Base-by-base conservation (phyloP, 73 alveolate genomes). In the Paramecium pentaurelia region DNA sequence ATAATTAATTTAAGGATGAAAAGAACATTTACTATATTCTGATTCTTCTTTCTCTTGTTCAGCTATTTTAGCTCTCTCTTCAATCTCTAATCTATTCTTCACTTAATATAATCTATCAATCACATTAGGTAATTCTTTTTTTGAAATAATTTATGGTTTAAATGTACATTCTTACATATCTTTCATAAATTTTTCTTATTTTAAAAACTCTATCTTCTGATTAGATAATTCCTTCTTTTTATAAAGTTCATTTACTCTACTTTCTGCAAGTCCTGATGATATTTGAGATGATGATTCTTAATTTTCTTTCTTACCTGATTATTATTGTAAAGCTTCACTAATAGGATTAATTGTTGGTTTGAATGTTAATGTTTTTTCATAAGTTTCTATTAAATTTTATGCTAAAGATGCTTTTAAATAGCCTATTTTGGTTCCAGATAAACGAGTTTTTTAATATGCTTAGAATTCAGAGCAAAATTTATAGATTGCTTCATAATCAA, bases 161-260 rank as follows among this genome's bases (percentile, higher is more conserved):
- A 80, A 80, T n/a, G 91, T 80, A 49, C 91, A 80, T 25, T 80
- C 91, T 36, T 80, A 12, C 91, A 80, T 80, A n/a, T 80, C 77
- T 44, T 49, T 80, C 47, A 47, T 80, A 8, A 32, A 16, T 49
- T 20, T 20, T 47, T 80, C 91, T 27, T 80, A 22, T 47, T 80
- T 80, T 18, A 80, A 12, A 12, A 18, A 25, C 14, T 80, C 77
- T 0, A 80, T 42, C 34, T 80, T 80, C 12, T 49, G 12, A 20
- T 80, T 40, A 9, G 71, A 22, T n/a, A 73, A 22, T 18, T 73
- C 87, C 34, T 73, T 40, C 18, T 73, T 73, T 73, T 18, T 73
- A 38, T 73, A 73, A 12, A 73, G 47, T 18, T 37, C 58, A 37
- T 38, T 34, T 6, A 73, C 60, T 73, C 87, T 36, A 37, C 60